Conservation (phyloP, 148 eudicot species). For the Vaccinium darrowii region DNA sequence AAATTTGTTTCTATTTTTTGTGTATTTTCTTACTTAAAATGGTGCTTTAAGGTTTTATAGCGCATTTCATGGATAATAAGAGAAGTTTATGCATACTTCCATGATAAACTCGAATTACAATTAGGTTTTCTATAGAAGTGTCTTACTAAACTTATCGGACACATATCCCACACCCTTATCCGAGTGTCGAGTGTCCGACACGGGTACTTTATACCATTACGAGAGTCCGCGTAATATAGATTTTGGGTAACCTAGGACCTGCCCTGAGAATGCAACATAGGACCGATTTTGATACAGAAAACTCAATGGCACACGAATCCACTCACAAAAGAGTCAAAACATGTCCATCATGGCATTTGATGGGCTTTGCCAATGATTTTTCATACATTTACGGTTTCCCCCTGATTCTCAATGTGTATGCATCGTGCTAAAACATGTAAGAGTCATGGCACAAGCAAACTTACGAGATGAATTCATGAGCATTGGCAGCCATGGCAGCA, state of each 20-base stretch:
- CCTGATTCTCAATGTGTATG: neutral
- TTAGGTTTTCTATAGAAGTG: no score
- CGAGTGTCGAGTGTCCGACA: no score
- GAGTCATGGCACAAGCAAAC: constrained; percentile 13
- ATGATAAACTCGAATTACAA: no score
- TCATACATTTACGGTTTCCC: neutral
- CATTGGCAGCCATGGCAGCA: constrained; percentile 55
- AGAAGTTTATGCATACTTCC: no score
- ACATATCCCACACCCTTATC: no score
- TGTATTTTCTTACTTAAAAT: no score
- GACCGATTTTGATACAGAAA: neutral
- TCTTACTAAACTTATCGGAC: no score
- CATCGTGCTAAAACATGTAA: neutral
- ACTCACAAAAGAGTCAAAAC: neutral
- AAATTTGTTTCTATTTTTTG: no score
- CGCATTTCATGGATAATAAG: no score
- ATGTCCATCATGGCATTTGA: neutral
- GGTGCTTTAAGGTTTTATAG: no score
- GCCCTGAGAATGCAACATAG: neutral
- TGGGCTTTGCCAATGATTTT: neutral
- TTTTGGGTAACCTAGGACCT: neutral
- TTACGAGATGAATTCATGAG: constrained; percentile 91
- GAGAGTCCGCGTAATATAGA: no score
- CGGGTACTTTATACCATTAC: no score
- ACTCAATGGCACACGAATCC: neutral